Base-by-base conservation (phyloP, 495 filamentous ascomycete species). In the Opeltia flavorubescens region DNA sequence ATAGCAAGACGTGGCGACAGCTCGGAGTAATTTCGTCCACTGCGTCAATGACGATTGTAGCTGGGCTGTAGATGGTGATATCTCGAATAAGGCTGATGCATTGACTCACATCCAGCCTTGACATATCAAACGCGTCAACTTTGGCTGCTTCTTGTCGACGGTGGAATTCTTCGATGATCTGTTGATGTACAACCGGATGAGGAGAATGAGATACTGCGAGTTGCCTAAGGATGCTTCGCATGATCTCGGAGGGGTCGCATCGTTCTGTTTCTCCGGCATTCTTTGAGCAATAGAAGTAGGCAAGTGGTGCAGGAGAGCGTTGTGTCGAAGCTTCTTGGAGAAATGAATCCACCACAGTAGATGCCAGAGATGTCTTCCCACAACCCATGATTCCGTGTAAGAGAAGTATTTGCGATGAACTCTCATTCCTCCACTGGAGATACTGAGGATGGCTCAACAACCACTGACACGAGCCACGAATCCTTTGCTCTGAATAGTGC, bases 31-130 rank as follows among this genome's bases (percentile, higher is more conserved):
- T 63, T 48, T 75, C 67, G 46, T 72, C 68, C 12, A 73, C 34
- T 11, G 66, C 70, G 53, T 73, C 69, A 23, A 73, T 63, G 2
- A 73, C 52, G 8, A 72, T 67, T 1, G 61, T 52, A 8, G 47
- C 48, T 2, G 47, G 23, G 28, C 53, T 55, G 18, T 52, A 36
- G 15, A 50, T 47, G 6, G 56, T 12, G 5, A 52, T 52, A 13
- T 45, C 49, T 1, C 56, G 38, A 33, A 62, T 56, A 5, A 58
- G 43, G 5, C 53, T 49, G 45, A 55, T 54, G 48, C 58, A 62
- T 12, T 54, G 40, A 1, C 45, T 30, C 1, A 55, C 41, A 26
- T 35, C 48, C 23, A 62, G 51, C 27, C 33, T 33, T 11, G n/a
- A 9, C 12, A 50, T 23, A 2, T 46, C 42, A 30, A 46, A 50